A percentile compares a stretch with the other conserved stretches of the same genome.
phyloP scores from a whole-genome alignment of 176 grass and related monocot genomes.

The Thinopyrum elongatum region DNA sequence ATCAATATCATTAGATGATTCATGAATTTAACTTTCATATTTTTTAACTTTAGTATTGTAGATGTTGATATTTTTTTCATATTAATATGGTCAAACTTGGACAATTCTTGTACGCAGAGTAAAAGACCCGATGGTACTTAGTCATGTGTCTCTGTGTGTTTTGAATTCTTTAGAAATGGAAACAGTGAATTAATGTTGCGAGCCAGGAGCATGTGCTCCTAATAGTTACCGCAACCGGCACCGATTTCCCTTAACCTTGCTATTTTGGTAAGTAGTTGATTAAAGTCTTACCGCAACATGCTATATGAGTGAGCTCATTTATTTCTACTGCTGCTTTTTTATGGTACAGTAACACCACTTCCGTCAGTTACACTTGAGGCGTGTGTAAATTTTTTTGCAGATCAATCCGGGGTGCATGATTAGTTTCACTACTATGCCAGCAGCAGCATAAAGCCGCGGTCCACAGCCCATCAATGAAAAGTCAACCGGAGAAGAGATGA shows the following conservation, averaged over 20 bases:
- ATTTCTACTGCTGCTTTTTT: not conserved
- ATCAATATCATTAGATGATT: no score
- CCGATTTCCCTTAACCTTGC: not conserved
- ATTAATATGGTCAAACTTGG: no score
- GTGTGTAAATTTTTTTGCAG: not conserved
- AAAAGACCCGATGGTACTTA: no score
- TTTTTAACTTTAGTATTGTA: no score
- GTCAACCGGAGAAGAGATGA: conserved; percentile 38
- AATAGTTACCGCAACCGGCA: no score
- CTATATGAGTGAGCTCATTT: not conserved
- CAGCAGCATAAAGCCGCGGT: conserved; percentile 30
- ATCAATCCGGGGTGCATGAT: conserved; percentile 27
- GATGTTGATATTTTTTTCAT: no score
- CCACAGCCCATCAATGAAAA: conserved; percentile 24
- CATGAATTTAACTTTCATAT: no score
- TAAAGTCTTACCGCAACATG: not conserved
- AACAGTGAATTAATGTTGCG: no score
- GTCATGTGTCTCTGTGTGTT: no score
- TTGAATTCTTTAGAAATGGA: no score
- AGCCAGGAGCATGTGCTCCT: no score
- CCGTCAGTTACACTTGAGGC: not conserved
- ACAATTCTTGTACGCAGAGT: no score
- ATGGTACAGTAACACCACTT: not conserved
- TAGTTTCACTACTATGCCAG: conserved; percentile 33
- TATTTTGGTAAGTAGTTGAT: not conserved